Base-by-base conservation (phyloP, 805 yeast species). In the Zygosaccharomyces bailii region DNA sequence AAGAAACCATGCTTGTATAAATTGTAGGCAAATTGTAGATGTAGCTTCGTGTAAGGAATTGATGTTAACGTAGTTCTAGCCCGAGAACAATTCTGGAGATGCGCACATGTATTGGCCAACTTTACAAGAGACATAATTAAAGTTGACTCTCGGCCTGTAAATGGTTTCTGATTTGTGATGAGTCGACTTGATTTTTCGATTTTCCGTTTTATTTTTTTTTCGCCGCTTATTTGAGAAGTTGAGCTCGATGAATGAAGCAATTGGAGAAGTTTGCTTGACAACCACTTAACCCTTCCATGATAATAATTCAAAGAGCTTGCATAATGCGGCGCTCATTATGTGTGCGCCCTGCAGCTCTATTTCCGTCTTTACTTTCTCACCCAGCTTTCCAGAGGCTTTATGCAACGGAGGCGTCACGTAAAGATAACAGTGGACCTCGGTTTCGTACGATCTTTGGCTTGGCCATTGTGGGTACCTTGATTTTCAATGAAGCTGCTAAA, bases 1-100 rank as follows among this genome's bases (percentile, higher is more conserved):
- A 93, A 71, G 62, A 91, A 88, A 0, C 99, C 99, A 67, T 90
- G 95, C 52, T 84, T 85, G 70, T 91, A 87, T 30, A 93, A 76
- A 27, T 89, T 91, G 42, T 86, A 70, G 10, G 95, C 87, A 39
- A 93, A 76, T 57, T 85, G 88, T 44, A 93, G 73, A 64, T 91
- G 95, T 55, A 88, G 71, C 55, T 84, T 81, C 10, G 90, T 78
- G 70, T 82, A 85, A 19, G 96, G 96, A 14, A 93, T 76, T 14
- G 88, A 77, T 0, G 97, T 87, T 47, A 83, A 64, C 8, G 91
- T 75, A 34, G 80, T 69, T 58, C 79, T 79, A 39, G 86, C 91
- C 63, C 84, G 76, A 11, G 86, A 75, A 55, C 91, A 87, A 68
- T 93, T 93, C 65, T 88, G 95, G 50, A 93, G 63, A 61, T 91